Percentiles rank a stretch among this genome's conserved stretches.
Conservation (phyloP, 352 stramenopile species). For the Globisporangium carolinianum region DNA sequence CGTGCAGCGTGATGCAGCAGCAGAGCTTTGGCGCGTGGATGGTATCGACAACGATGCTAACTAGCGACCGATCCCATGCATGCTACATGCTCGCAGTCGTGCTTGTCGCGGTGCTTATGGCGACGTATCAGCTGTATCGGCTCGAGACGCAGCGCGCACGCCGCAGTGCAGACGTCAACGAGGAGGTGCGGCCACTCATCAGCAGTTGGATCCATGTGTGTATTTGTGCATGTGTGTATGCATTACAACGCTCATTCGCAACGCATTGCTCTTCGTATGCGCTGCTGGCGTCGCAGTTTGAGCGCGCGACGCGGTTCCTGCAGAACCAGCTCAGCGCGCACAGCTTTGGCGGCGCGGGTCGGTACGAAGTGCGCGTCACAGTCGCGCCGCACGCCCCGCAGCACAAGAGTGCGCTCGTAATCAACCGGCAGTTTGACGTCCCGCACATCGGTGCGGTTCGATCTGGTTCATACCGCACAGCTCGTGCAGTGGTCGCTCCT, state of each 20-base stretch:
- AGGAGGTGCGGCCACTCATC: constrained; percentile 22
- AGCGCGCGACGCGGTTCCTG: constrained; percentile 32
- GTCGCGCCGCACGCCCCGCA: constrained; percentile 8
- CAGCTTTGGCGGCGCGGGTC: constrained; percentile 8
- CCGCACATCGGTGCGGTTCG: constrained; percentile 45
- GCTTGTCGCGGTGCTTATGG: constrained; percentile 43
- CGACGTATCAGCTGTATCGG: constrained; percentile 49
- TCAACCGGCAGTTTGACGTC: constrained; percentile 42
- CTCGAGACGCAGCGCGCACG: constrained; percentile 39
- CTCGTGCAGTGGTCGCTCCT: too few relatives aligned
- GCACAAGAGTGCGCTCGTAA: constrained; percentile 34
- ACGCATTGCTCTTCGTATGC: too few relatives aligned
- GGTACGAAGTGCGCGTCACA: constrained; percentile 44
- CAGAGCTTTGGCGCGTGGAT: not conserved
- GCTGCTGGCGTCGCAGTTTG: constrained; percentile 28
- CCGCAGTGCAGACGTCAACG: constrained; percentile 20
- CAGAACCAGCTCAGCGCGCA: constrained; percentile 26
- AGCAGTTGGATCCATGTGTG: not conserved
- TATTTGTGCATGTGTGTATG: not conserved
- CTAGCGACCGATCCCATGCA: not conserved
- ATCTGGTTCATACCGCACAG: not conserved
- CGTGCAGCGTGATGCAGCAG: not conserved
- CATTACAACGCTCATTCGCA: not conserved
- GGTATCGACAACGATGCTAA: too few relatives aligned
- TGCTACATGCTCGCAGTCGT: constrained; percentile 27